Base-by-base conservation (phyloP, 345 rosid genomes). In the Populus euphratica region DNA sequence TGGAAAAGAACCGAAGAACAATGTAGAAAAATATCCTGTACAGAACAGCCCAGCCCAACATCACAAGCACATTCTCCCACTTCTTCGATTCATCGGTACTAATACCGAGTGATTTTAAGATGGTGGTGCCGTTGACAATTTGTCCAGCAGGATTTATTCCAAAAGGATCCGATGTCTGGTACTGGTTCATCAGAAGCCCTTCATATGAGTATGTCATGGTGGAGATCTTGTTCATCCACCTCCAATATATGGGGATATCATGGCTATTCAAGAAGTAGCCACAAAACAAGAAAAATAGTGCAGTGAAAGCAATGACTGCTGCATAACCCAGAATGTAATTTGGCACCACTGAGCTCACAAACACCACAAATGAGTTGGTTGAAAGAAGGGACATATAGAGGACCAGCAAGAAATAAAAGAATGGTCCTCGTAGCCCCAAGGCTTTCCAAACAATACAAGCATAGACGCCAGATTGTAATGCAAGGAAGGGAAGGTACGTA, bases 191-290 rank as follows among this genome's bases (percentile, higher is more conserved):
- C 85, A 91, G 59, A 13, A 91, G 85, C 65, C 90, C 92, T 75
- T 91, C 94, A 17, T 86, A 91, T 0, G 92, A 92, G 71, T 91
- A 89, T 14, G 92, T 84, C 86, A 91, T 91, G 4, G 92, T 89
- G 23, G 94, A 91, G 69, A 88, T 66, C 87, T 83, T 88, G 88
- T 91, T 91, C 94, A 89, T 89, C 94, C 92, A 91, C 43, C 49
- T 70, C 94, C 94, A 91, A 72, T 89, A 89, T 2, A 0, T 0
- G 10, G 91, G 94, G 21, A 89, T 87, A 14, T 81, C 88, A 11
- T 85, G 62, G 78, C 89, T 86, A n/a, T 80, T 84, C 81, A 91
- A 43, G 86, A 91, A 91, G 78, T 86, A 91, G 27, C 94, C 92
- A 13, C 92, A 89, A 79, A 91, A 91, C 81, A 91, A 79, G 86